Evolutionary conservation across 2,329 filamentous ascomycete species (phyloP).

Genomic region (Colletotrichum sojae): DNA sequence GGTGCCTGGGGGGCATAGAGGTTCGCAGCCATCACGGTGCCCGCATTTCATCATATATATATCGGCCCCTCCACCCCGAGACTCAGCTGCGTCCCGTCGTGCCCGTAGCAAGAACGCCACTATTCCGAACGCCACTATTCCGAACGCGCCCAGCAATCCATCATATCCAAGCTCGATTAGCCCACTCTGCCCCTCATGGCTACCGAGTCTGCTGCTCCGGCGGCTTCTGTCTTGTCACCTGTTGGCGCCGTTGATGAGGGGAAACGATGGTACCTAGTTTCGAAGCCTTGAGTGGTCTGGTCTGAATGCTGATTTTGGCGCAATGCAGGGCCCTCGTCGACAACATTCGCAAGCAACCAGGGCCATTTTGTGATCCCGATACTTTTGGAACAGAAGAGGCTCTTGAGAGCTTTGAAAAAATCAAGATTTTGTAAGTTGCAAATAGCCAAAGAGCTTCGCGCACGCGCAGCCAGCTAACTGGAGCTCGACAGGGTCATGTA

Average conservation of each 20-base stretch:
- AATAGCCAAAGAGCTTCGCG: neutral
- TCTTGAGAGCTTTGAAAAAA: constrained; percentile 72
- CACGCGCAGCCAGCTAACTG: constrained; percentile 43
- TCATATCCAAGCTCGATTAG: constrained; percentile 1
- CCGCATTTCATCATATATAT: constrained; percentile 20
- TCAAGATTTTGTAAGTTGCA: constrained; percentile 79
- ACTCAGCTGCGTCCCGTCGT: neutral
- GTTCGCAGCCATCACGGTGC: neutral
- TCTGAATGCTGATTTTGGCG: constrained; percentile 6
- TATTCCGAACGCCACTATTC: neutral
- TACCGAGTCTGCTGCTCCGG: constrained; percentile 5
- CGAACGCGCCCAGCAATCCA: constrained; percentile 4
- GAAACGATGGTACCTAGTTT: constrained; percentile 37
- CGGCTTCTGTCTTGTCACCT: neutral
- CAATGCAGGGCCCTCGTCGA: constrained; percentile 83
- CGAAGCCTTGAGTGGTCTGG: neutral
- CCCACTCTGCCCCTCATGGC: constrained; percentile 12
- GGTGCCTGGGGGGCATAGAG: neutral
- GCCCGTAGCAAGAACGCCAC: constrained; percentile 21
- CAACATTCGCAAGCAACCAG: constrained; percentile 80
- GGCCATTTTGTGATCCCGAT: constrained; percentile 82
- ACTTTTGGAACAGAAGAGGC: constrained; percentile 67
- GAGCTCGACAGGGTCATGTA: constrained; percentile 63
- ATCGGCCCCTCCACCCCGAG: constrained; percentile 24
- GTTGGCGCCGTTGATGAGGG: constrained; percentile 24